Evolutionary conservation across 768 basidiomycete species (phyloP).

Genomic region (Multifurca ochricompacta): DNA sequence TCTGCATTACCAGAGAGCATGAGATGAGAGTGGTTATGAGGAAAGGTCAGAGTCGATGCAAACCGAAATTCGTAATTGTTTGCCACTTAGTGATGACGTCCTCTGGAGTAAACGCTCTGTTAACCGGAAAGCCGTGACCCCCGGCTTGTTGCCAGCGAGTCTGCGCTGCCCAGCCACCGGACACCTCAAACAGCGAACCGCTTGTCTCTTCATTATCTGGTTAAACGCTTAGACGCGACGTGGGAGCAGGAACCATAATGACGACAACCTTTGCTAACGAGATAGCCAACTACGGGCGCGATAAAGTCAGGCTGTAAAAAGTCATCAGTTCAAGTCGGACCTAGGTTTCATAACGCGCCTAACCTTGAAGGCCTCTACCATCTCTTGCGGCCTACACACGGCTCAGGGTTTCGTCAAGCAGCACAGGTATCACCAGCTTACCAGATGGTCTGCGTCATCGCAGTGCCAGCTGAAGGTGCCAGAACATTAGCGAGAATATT

Average conservation of each 20-base stretch:
- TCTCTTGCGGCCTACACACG: conserved; percentile 58
- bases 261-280: conserved; percentile 58
- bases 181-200: conserved; percentile 76
- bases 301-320: conserved; percentile 71
- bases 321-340: neutral
- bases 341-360: neutral
- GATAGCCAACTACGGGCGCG: conserved; percentile 87
- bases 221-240: neutral
- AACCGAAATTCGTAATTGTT: conserved; percentile 77
- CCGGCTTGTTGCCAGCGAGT: conserved; percentile 89
- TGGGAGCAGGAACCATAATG: neutral
- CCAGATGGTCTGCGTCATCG: conserved; percentile 86
- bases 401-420: neutral
- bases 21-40: neutral
- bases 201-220: conserved; percentile 64
- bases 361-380: conserved; percentile 87
- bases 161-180: conserved; percentile 88
- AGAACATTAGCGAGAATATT: conserved; percentile 85
- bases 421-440: conserved; percentile 24
- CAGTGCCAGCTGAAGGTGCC: conserved; percentile 82
- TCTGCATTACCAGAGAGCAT: conserved; percentile 38
- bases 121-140: conserved; percentile 81
- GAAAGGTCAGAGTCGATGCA: conserved; percentile 19
- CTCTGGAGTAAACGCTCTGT: conserved; percentile 69
- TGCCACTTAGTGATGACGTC: conserved; percentile 74